Evolutionary conservation across 1,284 basidiomycete species (phyloP).

Genomic region (Irpex sp.): DNA sequence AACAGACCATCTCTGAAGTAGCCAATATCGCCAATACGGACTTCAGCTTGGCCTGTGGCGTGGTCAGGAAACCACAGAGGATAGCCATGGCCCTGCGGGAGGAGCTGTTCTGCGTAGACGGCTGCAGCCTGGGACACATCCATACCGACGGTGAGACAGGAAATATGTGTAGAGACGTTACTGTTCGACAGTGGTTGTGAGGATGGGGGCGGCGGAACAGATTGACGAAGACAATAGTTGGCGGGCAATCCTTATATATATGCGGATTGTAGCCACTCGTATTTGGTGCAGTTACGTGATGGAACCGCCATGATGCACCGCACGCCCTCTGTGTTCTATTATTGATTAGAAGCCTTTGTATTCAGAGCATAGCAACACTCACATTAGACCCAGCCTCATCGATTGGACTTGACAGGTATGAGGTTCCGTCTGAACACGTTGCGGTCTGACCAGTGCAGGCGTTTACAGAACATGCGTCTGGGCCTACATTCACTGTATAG

Average conservation of each 20-base stretch:
- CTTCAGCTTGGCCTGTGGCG: constrained; percentile 2
- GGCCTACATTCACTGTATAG: no score
- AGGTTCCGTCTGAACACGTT: not conserved
- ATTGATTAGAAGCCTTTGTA: not conserved
- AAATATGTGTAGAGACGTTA: no score
- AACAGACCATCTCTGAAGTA: constrained; percentile 16
- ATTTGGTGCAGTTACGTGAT: not conserved
- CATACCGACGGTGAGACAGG: no score
- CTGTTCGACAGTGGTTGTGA: not conserved
- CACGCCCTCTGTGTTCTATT: not conserved
- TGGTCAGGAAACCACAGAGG: constrained; percentile 15
- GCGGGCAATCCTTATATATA: not conserved
- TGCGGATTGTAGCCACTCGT: not conserved
- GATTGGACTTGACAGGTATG: not conserved
- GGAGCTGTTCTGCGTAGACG: constrained; percentile 7
- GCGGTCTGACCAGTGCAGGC: not conserved
- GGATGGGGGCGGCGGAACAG: not conserved
- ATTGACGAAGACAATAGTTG: not conserved
- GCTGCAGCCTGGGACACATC: not conserved
- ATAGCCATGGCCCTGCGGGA: constrained; percentile 6
- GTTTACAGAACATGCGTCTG: not conserved
- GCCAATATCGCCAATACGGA: constrained; percentile 19
- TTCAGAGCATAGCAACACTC: not conserved
- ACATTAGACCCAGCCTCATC: not conserved
- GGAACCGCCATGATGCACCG: not conserved